Evolutionary conservation across 2,329 filamentous ascomycete genomes (phyloP).

Genomic region (Pezicula radicicola): DNA sequence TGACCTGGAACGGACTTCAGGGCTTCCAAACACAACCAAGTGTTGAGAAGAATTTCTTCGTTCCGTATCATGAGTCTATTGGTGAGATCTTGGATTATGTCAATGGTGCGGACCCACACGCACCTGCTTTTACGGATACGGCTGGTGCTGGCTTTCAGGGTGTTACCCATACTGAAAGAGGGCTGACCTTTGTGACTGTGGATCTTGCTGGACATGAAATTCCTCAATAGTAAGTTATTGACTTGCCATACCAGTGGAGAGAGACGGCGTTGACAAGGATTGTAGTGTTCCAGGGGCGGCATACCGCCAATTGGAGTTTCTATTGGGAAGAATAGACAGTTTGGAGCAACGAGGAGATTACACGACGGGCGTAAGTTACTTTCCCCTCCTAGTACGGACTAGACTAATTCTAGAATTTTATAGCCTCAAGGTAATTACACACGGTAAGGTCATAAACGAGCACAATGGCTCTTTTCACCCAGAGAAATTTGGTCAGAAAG

Average conservation of each 20-base stretch:
- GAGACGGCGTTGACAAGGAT: background rate
- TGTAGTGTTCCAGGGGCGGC: slow-evolving; percentile 45
- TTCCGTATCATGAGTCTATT: slow-evolving; percentile 42
- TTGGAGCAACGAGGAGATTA: slow-evolving; percentile 30
- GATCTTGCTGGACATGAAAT: slow-evolving; percentile 51
- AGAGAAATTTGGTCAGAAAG: no score
- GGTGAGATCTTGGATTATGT: slow-evolving; percentile 41
- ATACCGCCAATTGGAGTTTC: slow-evolving; percentile 59
- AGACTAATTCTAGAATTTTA: no score
- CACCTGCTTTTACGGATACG: slow-evolving; percentile 17
- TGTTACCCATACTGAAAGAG: slow-evolving; percentile 56
- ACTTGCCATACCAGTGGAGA: background rate
- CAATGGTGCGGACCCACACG: slow-evolving; percentile 11
- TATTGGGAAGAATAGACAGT: slow-evolving; percentile 55
- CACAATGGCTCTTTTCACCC: no score
- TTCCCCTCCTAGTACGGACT: no score
- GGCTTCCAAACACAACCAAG: slow-evolving; percentile 49
- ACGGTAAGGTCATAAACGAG: no score
- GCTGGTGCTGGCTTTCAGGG: slow-evolving; percentile 36
- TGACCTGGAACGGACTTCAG: slow-evolving; percentile 65
- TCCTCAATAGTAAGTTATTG: slow-evolving; percentile 40
- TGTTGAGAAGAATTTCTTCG: slow-evolving; percentile 17
- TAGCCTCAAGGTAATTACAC: no score
- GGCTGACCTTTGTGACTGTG: slow-evolving; percentile 57
- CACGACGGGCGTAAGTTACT: slow-evolving; percentile 15